Evolutionary conservation across 495 filamentous ascomycete species (phyloP).

Genomic region (Daldinia childiae): DNA sequence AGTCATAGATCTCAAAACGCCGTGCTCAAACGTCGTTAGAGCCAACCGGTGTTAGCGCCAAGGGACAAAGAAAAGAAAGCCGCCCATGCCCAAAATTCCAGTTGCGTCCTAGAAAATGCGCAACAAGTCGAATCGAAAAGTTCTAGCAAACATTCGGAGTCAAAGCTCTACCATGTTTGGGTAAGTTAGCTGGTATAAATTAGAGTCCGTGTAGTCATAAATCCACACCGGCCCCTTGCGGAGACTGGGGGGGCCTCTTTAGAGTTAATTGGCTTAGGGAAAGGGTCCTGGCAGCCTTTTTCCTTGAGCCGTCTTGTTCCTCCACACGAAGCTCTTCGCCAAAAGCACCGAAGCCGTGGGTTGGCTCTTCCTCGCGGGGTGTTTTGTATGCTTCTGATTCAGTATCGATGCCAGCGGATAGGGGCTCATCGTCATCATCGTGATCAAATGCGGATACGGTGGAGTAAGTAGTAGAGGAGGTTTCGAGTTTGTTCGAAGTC

Average conservation of each 20-base stretch:
- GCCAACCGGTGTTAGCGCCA: constrained; percentile 30
- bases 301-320: constrained; percentile 50
- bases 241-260: constrained; percentile 27
- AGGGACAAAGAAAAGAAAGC: constrained; percentile 24
- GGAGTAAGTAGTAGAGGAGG: constrained; percentile 35
- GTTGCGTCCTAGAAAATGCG: constrained; percentile 18
- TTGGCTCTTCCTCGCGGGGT: constrained; percentile 51
- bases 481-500: constrained; percentile 42
- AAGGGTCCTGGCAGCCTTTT: constrained; percentile 57
- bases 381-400: constrained; percentile 56
- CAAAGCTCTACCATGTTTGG: constrained; percentile 4
- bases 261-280: constrained; percentile 62
- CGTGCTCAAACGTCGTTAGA: constrained; percentile 35
- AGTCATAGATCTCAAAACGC: constrained; percentile 42
- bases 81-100: constrained; percentile 25
- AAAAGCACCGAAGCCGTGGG: constrained; percentile 55
- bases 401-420: constrained; percentile 37
- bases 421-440: constrained; percentile 46
- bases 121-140: constrained; percentile 6
- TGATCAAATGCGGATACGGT: constrained; percentile 52
- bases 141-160: neutral
- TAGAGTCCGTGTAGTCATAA: constrained; percentile 47
- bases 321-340: constrained; percentile 54
- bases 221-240: constrained; percentile 27
- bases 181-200: neutral